Base-by-base conservation (phyloP, 2,329 filamentous ascomycete genomes). In the Fusarium virguliforme region DNA sequence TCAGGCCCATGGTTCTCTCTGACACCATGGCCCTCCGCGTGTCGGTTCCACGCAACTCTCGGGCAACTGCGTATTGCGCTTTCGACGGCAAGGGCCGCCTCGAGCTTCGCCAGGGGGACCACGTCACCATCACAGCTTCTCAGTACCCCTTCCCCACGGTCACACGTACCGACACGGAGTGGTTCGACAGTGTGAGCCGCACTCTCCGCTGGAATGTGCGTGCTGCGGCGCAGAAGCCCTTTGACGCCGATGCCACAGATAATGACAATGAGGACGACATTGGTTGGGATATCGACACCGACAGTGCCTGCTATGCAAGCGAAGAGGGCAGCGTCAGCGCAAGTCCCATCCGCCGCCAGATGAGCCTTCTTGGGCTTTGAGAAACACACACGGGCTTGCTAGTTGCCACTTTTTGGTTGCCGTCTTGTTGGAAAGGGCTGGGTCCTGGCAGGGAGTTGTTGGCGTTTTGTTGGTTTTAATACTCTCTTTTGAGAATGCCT, bases 101-200 rank as follows among this genome's bases (percentile, higher is more conserved):
- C 46, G 95, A 99, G 82, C 90, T 99, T 37, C 91, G 92, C 69
- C 94, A 95, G 77, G 96, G 96, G 60, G 96, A 99, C 82, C 93
- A 95, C 76, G 96, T 99, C 79, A 98, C 95, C 67, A 96, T 99
- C 76, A 94, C 95, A 41, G 96, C 96, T 4, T 97, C 93, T 32
- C 94, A 97, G 79, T 99, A 98, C 77, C 96, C 96, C 0, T 98
- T 99, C 84, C 96, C 96, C 3, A 98, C 96, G 1, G 95, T 99
- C 46, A 94, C 97, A 64, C 92, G 94, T 71, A 94, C 92, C 70
- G 91, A 91, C 67, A 93, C 92, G 1, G 96, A 99, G 81, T 99
- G 96, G 96, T 98, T 99, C 79, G 93, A 98, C 81, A 97, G 94
- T 77, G 94, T 99, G 54, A 94, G 93, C 59, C 90, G 95, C 67